Base-by-base conservation (phyloP, 2,329 filamentous ascomycete genomes). In the Thermoascus crustaceus region DNA sequence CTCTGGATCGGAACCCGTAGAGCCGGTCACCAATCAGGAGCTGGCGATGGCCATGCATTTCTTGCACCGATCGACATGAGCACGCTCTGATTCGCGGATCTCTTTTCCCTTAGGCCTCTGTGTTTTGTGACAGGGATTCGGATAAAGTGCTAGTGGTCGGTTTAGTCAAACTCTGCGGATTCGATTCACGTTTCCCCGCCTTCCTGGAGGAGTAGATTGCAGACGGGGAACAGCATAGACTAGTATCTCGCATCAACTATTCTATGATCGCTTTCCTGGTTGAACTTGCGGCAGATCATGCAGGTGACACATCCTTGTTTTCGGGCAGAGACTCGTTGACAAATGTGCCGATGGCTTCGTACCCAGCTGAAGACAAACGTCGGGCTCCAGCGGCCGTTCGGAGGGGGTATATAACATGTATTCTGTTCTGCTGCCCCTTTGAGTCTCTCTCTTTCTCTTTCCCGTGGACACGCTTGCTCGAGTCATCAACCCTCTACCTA, bases 1-100 rank as follows among this genome's bases (percentile, higher is more conserved):
- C 43, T 45, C 48, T 47, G 49, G 47, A 52, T 40, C 48, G 49
- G 27, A 40, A 20, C 41, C 44, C 49, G 50, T 35, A 37, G 42
- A 31, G 27, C 40, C 38, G 53, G 55, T 56, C 53, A 59, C 57
- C 58, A 61, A 60, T 60, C 54, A 59, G 48, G 45, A 41, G 39
- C 42, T 39, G 35, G 32, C 37, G 44, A 53, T 53, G 45, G 37
- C 39, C 44, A 38, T 37, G 32, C 26, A 30, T 37, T 32, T 23
- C 20, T 23, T 32, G 9, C 33, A 30, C 35, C 34, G 36, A 43
- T 43, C 47, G 44, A 30, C 39, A 50, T 52, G 45, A 41, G 16
- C 22, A n/a, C 25, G 32, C 30, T 31, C 38, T 55, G 43, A 57
- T 57, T 60, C 48, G 57, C 38, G 23, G 43, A 58, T 59, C 54